Conservation (phyloP, 2,329 filamentous ascomycete genomes). For the Aspergillus viridinutans region DNA sequence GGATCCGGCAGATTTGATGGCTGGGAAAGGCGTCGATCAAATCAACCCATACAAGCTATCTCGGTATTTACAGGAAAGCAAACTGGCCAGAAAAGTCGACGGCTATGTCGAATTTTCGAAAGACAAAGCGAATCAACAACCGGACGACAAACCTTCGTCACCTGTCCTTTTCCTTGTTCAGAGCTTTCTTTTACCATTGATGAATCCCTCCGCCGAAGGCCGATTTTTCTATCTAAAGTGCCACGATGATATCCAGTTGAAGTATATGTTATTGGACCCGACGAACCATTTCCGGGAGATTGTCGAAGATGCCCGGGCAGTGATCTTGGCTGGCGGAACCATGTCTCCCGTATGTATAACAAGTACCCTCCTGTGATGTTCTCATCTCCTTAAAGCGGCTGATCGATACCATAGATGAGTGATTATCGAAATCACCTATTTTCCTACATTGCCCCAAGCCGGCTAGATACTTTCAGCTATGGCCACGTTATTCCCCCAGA, state of each 20-base stretch:
- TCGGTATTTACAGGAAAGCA: slow-evolving; percentile 84
- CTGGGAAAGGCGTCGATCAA: slow-evolving; percentile 84
- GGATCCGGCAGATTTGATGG: slow-evolving; percentile 66
- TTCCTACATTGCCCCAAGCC: slow-evolving; percentile 60
- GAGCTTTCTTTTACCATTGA: slow-evolving; percentile 72
- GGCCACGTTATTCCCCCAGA: slow-evolving; percentile 85
- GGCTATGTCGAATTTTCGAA: slow-evolving; percentile 69
- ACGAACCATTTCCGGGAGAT: slow-evolving; percentile 88
- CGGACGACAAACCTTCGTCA: slow-evolving; percentile 31
- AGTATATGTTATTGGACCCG: slow-evolving; percentile 85
- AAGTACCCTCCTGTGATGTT: neutral
- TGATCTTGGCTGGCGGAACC: slow-evolving; percentile 89
- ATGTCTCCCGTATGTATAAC: slow-evolving; percentile 70
- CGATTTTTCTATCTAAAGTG: slow-evolving; percentile 54
- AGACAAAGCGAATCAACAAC: slow-evolving; percentile 41
- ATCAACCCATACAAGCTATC: slow-evolving; percentile 90
- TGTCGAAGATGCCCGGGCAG: slow-evolving; percentile 75
- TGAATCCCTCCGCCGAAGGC: slow-evolving; percentile 72
- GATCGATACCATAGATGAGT: slow-evolving; percentile 55
- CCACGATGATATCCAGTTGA: slow-evolving; percentile 56
- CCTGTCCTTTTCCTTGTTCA: slow-evolving; percentile 61
- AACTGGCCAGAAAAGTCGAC: slow-evolving; percentile 90
- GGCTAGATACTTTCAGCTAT: slow-evolving; percentile 79
- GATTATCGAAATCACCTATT: slow-evolving; percentile 88
- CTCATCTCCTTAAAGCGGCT: slow-evolving; percentile 1